These are phyloP conservation scores for Chlorophyllum brunneum DNA, from an alignment of 768 basidiomycete genomes.

Conservation along the genomic window DNA sequence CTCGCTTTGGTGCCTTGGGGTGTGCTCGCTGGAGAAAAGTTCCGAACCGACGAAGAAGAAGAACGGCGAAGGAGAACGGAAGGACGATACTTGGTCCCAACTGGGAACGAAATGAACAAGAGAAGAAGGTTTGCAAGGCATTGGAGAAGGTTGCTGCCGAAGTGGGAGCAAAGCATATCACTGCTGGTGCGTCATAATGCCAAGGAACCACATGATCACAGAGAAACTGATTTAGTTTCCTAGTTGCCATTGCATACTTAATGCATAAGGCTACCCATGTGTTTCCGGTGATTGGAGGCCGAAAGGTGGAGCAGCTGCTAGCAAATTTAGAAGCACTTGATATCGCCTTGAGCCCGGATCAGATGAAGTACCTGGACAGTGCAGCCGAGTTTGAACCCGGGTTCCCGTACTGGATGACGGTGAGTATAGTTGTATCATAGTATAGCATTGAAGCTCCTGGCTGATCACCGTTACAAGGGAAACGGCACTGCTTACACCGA, in stretches of 20 bases:
- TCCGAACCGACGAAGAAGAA: slow-evolving; percentile 47
- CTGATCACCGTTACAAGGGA: neutral
- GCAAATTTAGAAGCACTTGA: slow-evolving; percentile 47
- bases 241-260: slow-evolving; percentile 50
- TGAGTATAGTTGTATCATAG: too few relatives aligned
- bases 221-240: neutral
- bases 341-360: slow-evolving; percentile 35
- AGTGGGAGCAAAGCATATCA: slow-evolving; percentile 43
- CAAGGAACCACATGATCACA: too few relatives aligned
- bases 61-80: slow-evolving; percentile 33
- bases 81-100: slow-evolving; percentile 23
- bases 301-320: slow-evolving; percentile 47
- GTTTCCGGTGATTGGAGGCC: slow-evolving; percentile 46
- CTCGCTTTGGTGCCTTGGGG: slow-evolving; percentile 30
- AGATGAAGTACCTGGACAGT: slow-evolving; percentile 40
- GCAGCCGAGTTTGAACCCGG: slow-evolving; percentile 38
- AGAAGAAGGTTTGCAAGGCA: slow-evolving; percentile 37
- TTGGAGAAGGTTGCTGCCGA: slow-evolving; percentile 49
- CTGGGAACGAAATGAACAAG: slow-evolving; percentile 45
- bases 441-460: too few relatives aligned
- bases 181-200: slow-evolving; percentile 32
- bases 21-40: slow-evolving; percentile 34
- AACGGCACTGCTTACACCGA: neutral
- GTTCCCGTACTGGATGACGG: slow-evolving; percentile 32
- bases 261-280: slow-evolving; percentile 51